phyloP scores from a whole-genome alignment of 2,329 filamentous ascomycete genomes.

The Talaromyces sp. region DNA sequence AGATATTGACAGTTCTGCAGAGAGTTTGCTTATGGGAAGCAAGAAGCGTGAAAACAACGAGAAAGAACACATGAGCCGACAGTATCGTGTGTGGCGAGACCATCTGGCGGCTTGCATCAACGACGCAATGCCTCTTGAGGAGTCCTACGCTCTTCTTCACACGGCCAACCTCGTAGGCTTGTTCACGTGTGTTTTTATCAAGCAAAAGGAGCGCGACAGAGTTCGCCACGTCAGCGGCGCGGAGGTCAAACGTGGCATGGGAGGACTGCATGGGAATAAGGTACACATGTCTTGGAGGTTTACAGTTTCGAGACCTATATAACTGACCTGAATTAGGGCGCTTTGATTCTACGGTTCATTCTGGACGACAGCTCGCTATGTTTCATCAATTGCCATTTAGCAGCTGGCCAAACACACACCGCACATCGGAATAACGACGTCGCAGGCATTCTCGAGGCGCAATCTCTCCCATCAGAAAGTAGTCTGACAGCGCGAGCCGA shows the following conservation, averaged over 20 bases:
- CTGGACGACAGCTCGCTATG: constrained; percentile 91
- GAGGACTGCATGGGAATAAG: constrained; percentile 92
- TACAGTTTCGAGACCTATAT: neutral
- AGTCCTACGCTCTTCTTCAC: constrained; percentile 79
- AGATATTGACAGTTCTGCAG: constrained; percentile 27
- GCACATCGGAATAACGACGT: constrained; percentile 89
- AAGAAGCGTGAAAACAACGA: constrained; percentile 76
- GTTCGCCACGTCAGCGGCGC: constrained; percentile 72
- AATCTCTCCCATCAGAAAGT: constrained; percentile 65
- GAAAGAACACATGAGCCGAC: constrained; percentile 88
- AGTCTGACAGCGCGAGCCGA: constrained; percentile 65
- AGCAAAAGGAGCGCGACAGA: constrained; percentile 66
- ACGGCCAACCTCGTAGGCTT: constrained; percentile 86
- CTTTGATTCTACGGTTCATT: constrained; percentile 83
- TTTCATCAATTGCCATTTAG: constrained; percentile 95
- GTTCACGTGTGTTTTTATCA: constrained; percentile 94
- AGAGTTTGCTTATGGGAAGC: constrained; percentile 72
- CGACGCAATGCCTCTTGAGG: constrained; percentile 69
- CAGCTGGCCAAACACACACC: constrained; percentile 86
- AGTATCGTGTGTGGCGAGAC: constrained; percentile 95
- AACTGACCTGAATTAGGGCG: constrained; percentile 50
- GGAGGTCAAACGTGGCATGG: constrained; percentile 94
- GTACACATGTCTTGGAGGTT: constrained; percentile 25
- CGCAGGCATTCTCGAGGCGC: constrained; percentile 77
- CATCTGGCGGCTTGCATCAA: constrained; percentile 77